These are phyloP conservation scores for Bryum argenteum DNA, from an alignment of 225 moss, liverwort and hornwort species.

Conservation along the genomic window DNA sequence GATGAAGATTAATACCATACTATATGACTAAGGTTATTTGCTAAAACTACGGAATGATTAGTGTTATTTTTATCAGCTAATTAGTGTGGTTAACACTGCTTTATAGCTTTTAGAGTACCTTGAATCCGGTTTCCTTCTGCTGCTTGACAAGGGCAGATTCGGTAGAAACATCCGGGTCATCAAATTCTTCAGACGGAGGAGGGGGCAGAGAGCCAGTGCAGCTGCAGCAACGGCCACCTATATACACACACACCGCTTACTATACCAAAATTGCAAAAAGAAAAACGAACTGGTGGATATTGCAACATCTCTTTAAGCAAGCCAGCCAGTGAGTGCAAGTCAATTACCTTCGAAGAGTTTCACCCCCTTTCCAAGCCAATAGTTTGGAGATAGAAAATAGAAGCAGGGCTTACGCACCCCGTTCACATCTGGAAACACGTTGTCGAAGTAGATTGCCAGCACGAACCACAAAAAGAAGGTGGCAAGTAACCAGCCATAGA, in stretches of 20 bases:
- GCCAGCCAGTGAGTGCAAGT: not conserved
- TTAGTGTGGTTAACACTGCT: no score
- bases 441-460: conserved; percentile 89
- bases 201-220: conserved; percentile 63
- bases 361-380: conserved; percentile 78
- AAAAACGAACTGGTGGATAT: not conserved
- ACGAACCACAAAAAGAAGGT: conserved; percentile 76
- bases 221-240: conserved; percentile 79
- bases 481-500: conserved; percentile 67
- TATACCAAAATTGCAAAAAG: not conserved
- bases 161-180: conserved; percentile 75
- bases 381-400: conserved; percentile 83
- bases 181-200: conserved; percentile 55
- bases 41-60: no score
- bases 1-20: no score
- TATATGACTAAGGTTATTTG: no score
- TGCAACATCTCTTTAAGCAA: no score
- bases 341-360: conserved; percentile 64
- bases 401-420: conserved; percentile 93
- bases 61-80: no score
- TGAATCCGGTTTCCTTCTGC: conserved; percentile 56
- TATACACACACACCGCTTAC: not conserved
- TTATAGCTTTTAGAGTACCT: conserved; percentile 19
- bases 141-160: conserved; percentile 75
- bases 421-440: conserved; percentile 89